These are phyloP conservation scores for Ustulina deusta DNA, from an alignment of 2,329 filamentous ascomycete genomes.

Conservation along the genomic window DNA sequence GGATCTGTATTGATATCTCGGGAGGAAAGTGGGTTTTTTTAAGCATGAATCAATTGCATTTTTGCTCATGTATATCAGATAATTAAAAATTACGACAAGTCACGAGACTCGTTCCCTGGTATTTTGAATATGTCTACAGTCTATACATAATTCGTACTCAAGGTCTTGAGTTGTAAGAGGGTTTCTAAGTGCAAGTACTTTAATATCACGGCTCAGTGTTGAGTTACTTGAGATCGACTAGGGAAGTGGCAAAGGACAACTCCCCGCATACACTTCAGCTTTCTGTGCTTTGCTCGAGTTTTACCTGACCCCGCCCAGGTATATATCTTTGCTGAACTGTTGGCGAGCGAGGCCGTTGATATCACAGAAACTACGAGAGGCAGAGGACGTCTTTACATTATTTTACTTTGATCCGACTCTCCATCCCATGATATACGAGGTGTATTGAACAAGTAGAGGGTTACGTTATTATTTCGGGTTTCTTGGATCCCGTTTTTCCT, in stretches of 20 bases:
- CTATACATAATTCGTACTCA: not conserved
- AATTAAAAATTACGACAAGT: constrained; percentile 17
- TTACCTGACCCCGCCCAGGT: not conserved
- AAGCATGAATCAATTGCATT: constrained; percentile 32
- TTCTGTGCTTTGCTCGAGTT: not conserved
- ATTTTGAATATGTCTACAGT: not conserved
- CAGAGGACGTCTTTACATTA: not conserved
- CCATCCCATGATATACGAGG: too few relatives aligned
- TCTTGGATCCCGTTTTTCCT: too few relatives aligned
- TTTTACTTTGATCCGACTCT: too few relatives aligned
- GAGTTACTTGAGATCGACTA: not conserved
- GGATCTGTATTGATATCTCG: constrained; percentile 36
- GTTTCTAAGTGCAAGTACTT: not conserved
- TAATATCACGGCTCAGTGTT: not conserved
- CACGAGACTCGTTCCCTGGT: not conserved
- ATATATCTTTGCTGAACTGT: not conserved
- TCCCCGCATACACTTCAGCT: not conserved
- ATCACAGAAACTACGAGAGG: not conserved
- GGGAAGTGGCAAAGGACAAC: too few relatives aligned
- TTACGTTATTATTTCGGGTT: too few relatives aligned
- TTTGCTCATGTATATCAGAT: constrained; percentile 32
- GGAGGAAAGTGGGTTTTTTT: constrained; percentile 11
- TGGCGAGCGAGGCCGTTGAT: not conserved
- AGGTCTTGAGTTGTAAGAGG: not conserved
- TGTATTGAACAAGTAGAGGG: too few relatives aligned